Evolutionary conservation across 768 basidiomycete species (phyloP).

Genomic region (Lepiota venenata): DNA sequence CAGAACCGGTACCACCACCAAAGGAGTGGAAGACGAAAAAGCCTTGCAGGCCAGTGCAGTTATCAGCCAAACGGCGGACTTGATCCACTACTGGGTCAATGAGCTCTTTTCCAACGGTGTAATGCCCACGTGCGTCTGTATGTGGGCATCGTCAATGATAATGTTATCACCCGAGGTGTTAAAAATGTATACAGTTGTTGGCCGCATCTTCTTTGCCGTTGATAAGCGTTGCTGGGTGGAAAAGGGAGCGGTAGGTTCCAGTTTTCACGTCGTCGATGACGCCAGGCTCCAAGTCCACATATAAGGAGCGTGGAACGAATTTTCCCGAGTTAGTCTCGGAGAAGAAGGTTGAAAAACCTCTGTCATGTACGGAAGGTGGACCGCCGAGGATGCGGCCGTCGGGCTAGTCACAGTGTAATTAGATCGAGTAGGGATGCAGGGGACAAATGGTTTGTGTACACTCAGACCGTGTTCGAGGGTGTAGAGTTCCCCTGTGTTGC

Average conservation of each 20-base stretch:
- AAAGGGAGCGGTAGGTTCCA: conserved; percentile 88
- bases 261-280: conserved; percentile 94
- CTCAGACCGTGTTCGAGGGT: conserved; percentile 96
- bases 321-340: conserved; percentile 92
- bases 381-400: conserved; percentile 84
- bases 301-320: conserved; percentile 94
- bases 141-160: conserved; percentile 14
- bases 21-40: conserved; percentile 99
- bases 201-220: conserved; percentile 99
- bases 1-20: conserved; percentile 98
- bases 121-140: conserved; percentile 94
- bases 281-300: conserved; percentile 94
- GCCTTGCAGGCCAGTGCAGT: conserved; percentile 95
- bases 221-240: conserved; percentile 97
- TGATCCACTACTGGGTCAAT: conserved; percentile 97
- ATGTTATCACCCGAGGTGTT: conserved; percentile 9
- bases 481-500: conserved; percentile 86
- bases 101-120: conserved; percentile 97
- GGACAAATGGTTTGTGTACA: conserved; percentile 47
- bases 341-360: conserved; percentile 98
- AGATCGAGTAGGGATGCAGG: conserved; percentile 10
- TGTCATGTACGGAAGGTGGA: conserved; percentile 66
- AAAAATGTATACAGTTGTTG: conserved; percentile 82
- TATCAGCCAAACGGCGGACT: conserved; percentile 91
- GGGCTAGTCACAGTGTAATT: conserved; percentile 49